Conservation (phyloP, 1,284 basidiomycete species). For the Cryptococcus wingfieldii region DNA sequence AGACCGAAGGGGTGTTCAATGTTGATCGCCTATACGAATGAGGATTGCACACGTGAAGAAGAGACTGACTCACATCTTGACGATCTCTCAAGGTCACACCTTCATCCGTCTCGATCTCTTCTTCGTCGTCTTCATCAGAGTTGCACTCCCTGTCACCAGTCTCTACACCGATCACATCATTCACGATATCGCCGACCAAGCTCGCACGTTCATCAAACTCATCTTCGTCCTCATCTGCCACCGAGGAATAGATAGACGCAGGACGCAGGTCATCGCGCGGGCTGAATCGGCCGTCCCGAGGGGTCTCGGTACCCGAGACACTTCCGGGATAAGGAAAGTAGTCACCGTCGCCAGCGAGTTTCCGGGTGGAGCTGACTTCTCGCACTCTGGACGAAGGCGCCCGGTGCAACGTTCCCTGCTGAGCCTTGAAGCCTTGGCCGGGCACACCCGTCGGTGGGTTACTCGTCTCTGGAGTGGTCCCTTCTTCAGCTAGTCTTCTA, state of each 20-base stretch:
- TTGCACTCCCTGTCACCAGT: conserved; percentile 11
- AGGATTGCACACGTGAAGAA: not conserved
- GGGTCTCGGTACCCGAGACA: conserved; percentile 23
- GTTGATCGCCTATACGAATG: conserved; percentile 64
- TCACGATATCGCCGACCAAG: conserved; percentile 28
- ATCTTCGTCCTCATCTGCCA: conserved; percentile 30
- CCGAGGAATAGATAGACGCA: conserved; percentile 23
- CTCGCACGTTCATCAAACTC: conserved; percentile 21
- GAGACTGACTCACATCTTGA: conserved; percentile 66
- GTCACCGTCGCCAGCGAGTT: conserved; percentile 8
- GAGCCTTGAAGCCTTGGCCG: conserved; percentile 15
- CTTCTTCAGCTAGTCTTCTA: conserved; percentile 20
- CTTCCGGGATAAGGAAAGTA: conserved; percentile 26
- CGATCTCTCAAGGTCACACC: conserved; percentile 89
- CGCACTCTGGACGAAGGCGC: conserved; percentile 16
- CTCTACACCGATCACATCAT: conserved; percentile 32
- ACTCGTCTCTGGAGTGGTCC: conserved; percentile 13
- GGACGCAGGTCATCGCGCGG: conserved; percentile 22
- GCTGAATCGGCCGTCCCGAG: conserved; percentile 21
- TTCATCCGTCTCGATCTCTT: conserved; percentile 55
- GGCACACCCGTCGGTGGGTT: conserved; percentile 17
- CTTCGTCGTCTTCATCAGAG: conserved; percentile 28
- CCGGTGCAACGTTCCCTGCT: conserved; percentile 17
- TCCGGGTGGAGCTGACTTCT: conserved; percentile 12
- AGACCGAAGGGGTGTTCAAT: conserved; percentile 99